A percentile compares a stretch with the other conserved stretches of the same genome.
phyloP scores from a whole-genome alignment of 2,329 filamentous ascomycete genomes.

The Diplodia corticola region DNA sequence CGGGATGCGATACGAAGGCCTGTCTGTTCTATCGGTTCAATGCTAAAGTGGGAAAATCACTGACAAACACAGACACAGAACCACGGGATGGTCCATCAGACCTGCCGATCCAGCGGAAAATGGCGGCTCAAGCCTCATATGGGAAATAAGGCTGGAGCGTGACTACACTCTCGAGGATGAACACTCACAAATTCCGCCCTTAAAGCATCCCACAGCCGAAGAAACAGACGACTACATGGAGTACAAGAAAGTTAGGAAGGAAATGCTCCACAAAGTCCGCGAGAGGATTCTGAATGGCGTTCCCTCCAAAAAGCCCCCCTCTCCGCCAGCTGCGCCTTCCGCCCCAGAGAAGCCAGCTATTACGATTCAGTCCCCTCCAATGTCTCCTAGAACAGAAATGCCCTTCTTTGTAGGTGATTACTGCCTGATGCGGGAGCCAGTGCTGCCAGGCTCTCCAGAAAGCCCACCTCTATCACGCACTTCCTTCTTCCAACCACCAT shows the following conservation, averaged over 20 bases:
- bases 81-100: constrained; percentile 45
- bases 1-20: constrained; percentile 51
- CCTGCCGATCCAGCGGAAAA: constrained; percentile 25
- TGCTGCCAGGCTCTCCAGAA: neutral
- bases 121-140: constrained; percentile 34
- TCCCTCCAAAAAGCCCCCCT: neutral
- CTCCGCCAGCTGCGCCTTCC: neutral
- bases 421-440: neutral
- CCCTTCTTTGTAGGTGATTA: neutral
- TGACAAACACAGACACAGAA: constrained; percentile 33
- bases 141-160: constrained; percentile 44
- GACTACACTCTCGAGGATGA: constrained; percentile 27
- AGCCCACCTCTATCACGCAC: neutral
- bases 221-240: constrained; percentile 52
- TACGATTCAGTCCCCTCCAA: neutral
- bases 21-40: constrained; percentile 39
- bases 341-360: neutral
- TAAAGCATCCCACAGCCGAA: constrained; percentile 43
- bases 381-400: constrained; percentile 1
- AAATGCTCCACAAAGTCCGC: neutral
- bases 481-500: constrained; percentile 1
- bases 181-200: constrained; percentile 36
- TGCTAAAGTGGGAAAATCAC: neutral
- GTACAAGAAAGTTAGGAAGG: constrained; percentile 44
- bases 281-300: neutral